Evolutionary conservation across 192 early-diverging fungal species (phyloP), one percentile per base, ranked within the genome.

Genomic region (Rhizoclosmatium sp.): DNA sequence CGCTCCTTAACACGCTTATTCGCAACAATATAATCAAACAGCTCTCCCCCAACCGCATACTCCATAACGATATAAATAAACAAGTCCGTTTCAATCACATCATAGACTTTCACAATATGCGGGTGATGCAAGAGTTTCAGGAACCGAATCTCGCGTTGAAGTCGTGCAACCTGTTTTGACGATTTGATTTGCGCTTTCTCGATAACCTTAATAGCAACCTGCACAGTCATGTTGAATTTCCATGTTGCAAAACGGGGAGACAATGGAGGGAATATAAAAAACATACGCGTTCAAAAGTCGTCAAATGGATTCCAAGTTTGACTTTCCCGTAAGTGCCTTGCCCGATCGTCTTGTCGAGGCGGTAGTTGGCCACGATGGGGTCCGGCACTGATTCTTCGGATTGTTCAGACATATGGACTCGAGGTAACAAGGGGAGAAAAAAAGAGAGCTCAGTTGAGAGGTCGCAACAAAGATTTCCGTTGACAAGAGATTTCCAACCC

Each of bases 71-170:
- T 87, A 80, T 93, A 93, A 42, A 95, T 92, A 56, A 90, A 92
- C 72, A 94, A 92, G 60, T 89, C 83, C 4, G 92, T 93, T 76
- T 96, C 93, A 40, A 92, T 85, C 12, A 94, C 92, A 66, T 97
- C 95, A 72, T 93, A 91, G 23, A 97, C 86, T 76, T 92, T 89
- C 75, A 98, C 93, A 81, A 98, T 95, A 78, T 95, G 93, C 45
- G 93, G 94, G 71, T 98, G 96, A 64, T 95, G 86, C 2, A 98
- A 89, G 45, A 95, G 88, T 75, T 96, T 94, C 76, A 98, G 88
- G 58, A 96, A 88, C 19, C 97, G 89, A 49, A 88, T 86, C 58
- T 86, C 82, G 9, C 89, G 77, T 67, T 95, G 91, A 51, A 96
- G 87, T 19, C 95, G 88, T n/a, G 91, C 87, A 62, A 93, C 87